These are phyloP conservation scores for Macrolepiota fuliginosa DNA, from an alignment of 768 basidiomycete species.

Conservation along the genomic window DNA sequence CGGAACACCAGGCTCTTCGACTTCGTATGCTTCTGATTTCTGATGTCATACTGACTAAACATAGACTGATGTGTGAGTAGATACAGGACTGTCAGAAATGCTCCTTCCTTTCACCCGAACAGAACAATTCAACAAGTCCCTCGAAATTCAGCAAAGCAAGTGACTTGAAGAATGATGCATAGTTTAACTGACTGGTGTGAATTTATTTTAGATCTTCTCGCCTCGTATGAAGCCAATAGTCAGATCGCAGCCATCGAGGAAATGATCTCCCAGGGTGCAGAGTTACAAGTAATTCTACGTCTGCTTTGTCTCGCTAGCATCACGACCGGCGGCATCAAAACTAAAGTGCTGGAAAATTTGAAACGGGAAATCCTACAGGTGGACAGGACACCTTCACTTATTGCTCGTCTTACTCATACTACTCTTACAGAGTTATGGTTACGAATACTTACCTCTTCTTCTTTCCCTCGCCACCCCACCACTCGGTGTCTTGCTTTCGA, in stretches of 20 bases:
- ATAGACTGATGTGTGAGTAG: conserved; percentile 37
- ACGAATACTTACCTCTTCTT: conserved; percentile 65
- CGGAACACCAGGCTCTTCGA: conserved; percentile 84
- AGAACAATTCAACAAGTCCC: conserved; percentile 84
- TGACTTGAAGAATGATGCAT: conserved; percentile 3
- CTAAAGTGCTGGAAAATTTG: conserved; percentile 79
- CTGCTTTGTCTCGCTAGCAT: conserved; percentile 86
- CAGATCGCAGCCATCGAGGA: conserved; percentile 91
- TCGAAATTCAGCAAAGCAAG: conserved; percentile 96
- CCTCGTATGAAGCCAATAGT: conserved; percentile 79
- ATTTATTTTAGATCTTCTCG: conserved; percentile 77
- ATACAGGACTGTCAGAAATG: conserved; percentile 92
- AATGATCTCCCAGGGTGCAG: conserved; percentile 82
- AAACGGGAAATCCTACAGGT: conserved; percentile 91
- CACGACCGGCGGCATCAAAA: conserved; percentile 82
- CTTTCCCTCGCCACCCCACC: conserved; percentile 65
- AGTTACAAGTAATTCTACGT: conserved; percentile 75
- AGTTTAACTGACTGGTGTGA: not conserved
- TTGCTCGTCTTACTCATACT: conserved; percentile 29
- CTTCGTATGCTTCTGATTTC: conserved; percentile 62
- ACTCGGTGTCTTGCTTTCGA: conserved; percentile 65
- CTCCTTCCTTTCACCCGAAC: conserved; percentile 82
- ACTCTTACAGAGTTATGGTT: conserved; percentile 64
- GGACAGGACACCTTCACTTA: conserved; percentile 18
- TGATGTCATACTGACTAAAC: not conserved